Evolutionary conservation across 2,329 filamentous ascomycete species (phyloP).

Genomic region (Epichloe aotearoae): DNA sequence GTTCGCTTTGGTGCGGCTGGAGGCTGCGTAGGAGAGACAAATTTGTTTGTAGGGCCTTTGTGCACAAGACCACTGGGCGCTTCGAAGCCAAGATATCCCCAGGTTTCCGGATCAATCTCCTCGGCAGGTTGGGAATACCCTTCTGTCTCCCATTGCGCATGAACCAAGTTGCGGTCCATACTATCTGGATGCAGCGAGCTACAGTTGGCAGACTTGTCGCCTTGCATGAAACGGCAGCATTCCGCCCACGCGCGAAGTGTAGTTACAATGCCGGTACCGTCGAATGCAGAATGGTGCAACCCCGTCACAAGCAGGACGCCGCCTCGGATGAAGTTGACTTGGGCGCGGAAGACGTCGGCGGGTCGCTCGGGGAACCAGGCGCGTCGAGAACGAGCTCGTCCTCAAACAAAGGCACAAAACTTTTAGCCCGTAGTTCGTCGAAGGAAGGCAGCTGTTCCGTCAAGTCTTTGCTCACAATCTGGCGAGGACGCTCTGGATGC

Average conservation of each 20-base stretch:
- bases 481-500: slow-evolving; percentile 1
- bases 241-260: slow-evolving; percentile 19
- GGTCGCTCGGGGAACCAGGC: slow-evolving; percentile 14
- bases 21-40: slow-evolving; percentile 5
- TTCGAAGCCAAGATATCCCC: slow-evolving; percentile 15
- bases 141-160: slow-evolving; percentile 4
- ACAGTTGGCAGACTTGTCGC: slow-evolving; percentile 12
- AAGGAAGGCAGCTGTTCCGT: slow-evolving; percentile 14
- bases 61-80: background rate
- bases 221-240: slow-evolving; percentile 16
- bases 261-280: slow-evolving; percentile 17
- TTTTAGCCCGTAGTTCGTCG: slow-evolving; percentile 10
- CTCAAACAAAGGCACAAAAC: slow-evolving; percentile 15
- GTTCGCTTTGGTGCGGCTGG: background rate
- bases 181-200: slow-evolving; percentile 17
- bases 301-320: slow-evolving; percentile 17
- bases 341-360: slow-evolving; percentile 16
- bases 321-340: slow-evolving; percentile 19
- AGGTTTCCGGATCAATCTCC: slow-evolving; percentile 14
- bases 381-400: slow-evolving; percentile 14
- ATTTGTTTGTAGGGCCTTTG: background rate
- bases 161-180: slow-evolving; percentile 14
- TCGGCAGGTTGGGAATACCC: slow-evolving; percentile 10
- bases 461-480: slow-evolving; percentile 15
- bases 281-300: slow-evolving; percentile 15